Percentiles rank a stretch among this genome's conserved stretches.
Conservation (phyloP, 2,329 filamentous ascomycete species). For the Teratosphaeria gauchensis region DNA sequence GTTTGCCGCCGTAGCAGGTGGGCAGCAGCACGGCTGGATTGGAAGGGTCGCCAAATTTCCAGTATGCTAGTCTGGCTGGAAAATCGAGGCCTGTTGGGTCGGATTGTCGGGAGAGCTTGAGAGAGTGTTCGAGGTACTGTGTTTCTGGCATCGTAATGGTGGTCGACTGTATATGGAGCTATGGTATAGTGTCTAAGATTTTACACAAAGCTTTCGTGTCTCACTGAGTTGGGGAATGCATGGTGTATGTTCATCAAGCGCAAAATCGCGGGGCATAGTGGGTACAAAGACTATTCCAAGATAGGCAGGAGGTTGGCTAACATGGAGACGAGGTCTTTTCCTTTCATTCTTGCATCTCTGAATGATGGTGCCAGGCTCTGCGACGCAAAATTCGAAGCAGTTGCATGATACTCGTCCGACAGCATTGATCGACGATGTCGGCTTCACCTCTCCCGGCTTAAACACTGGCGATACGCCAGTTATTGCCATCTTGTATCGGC, state of each 20-base stretch:
- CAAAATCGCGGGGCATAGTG: not conserved
- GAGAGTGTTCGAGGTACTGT: constrained; percentile 17
- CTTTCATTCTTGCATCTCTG: not conserved
- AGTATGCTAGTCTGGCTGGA: constrained; percentile 31
- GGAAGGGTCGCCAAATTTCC: constrained; percentile 31
- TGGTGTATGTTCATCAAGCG: not conserved
- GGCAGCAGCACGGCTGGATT: constrained; percentile 39
- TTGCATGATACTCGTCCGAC: too few relatives aligned
- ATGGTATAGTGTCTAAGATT: too few relatives aligned
- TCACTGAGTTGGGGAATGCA: too few relatives aligned
- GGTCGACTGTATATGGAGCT: too few relatives aligned
- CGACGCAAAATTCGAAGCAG: too few relatives aligned
- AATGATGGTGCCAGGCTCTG: too few relatives aligned
- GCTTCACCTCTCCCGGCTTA: too few relatives aligned
- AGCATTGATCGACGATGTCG: too few relatives aligned
- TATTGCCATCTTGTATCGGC: too few relatives aligned
- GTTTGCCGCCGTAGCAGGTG: constrained; percentile 46
- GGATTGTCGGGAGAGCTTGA: constrained; percentile 17
- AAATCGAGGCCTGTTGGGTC: constrained; percentile 14
- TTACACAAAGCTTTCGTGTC: too few relatives aligned
- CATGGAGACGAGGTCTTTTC: not conserved
- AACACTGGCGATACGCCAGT: too few relatives aligned
- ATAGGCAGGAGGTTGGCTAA: not conserved
- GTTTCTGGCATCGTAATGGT: constrained; percentile 6
- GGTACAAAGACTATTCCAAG: not conserved